Percentiles rank a stretch among this genome's conserved stretches.
These are phyloP conservation scores for Asparagopsis taxiformis DNA, from an alignment of 31 red algal genomes.

Conservation along the genomic window DNA sequence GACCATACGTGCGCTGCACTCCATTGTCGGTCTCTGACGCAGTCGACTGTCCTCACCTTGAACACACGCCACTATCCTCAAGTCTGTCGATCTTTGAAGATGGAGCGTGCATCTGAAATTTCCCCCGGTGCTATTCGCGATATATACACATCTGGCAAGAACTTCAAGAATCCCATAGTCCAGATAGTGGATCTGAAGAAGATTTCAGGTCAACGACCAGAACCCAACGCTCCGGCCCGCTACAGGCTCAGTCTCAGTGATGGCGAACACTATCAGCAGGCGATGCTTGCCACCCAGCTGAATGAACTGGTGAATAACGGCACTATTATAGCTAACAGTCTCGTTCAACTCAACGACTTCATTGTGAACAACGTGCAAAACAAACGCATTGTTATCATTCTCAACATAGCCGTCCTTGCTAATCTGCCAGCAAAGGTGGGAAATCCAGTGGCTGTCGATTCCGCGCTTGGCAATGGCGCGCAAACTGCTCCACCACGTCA, in stretches of 20 bases:
- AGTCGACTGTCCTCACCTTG: too few relatives aligned
- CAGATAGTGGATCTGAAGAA: conserved; percentile 71
- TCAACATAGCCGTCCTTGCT: conserved; percentile 76
- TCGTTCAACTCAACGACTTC: conserved; percentile 79
- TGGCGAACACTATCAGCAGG: conserved; percentile 67
- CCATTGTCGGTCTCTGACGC: not conserved
- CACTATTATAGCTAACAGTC: conserved; percentile 37
- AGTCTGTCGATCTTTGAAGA: not conserved
- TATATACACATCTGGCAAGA: conserved; percentile 42
- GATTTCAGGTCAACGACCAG: conserved; percentile 30
- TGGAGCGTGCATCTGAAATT: conserved; percentile 6
- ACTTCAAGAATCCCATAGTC: conserved; percentile 34
- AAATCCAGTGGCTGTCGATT: conserved; percentile 41
- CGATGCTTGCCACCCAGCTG: conserved; percentile 88
- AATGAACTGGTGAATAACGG: conserved; percentile 69
- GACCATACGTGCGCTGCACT: not conserved
- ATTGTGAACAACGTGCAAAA: conserved; percentile 70
- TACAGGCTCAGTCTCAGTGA: conserved; percentile 78
- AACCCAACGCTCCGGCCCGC: conserved; percentile 35
- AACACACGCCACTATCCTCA: not conserved
- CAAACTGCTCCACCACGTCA: not conserved
- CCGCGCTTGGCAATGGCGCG: conserved; percentile 3
- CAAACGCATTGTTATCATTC: conserved; percentile 81
- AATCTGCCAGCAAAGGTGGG: conserved; percentile 61
- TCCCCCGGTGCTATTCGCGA: conserved; percentile 42